Percentiles rank a stretch among this genome's conserved stretches.
These are phyloP conservation scores for Phyllostachys edulis DNA, from an alignment of 176 grass and related monocot genomes.

Conservation along the genomic window DNA sequence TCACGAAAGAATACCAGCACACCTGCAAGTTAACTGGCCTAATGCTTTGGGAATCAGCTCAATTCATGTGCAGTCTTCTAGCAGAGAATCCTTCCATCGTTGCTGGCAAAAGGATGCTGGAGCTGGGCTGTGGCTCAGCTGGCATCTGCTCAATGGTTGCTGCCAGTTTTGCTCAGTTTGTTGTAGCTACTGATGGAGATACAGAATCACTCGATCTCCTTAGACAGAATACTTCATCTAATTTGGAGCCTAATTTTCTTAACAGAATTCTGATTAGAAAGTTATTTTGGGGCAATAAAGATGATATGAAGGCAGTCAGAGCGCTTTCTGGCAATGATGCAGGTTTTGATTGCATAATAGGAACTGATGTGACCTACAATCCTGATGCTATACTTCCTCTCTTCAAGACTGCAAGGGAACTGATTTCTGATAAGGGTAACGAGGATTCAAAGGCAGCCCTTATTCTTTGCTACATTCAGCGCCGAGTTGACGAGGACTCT, in stretches of 20 bases:
- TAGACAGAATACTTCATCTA: slow-evolving; percentile 58
- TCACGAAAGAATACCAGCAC: slow-evolving; percentile 83
- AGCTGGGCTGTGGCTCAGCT: slow-evolving; percentile 79
- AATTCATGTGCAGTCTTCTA: slow-evolving; percentile 72
- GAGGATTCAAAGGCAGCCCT: slow-evolving; percentile 32
- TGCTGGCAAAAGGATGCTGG: slow-evolving; percentile 72
- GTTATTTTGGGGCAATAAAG: slow-evolving; percentile 70
- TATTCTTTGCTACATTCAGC: slow-evolving; percentile 87
- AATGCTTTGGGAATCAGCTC: slow-evolving; percentile 94
- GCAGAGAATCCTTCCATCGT: slow-evolving; percentile 79
- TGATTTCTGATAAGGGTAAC: slow-evolving; percentile 46
- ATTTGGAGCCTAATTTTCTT: slow-evolving; percentile 51
- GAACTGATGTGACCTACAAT: slow-evolving; percentile 84
- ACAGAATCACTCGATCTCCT: slow-evolving; percentile 66
- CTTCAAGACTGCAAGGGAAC: slow-evolving; percentile 70
- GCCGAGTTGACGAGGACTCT: slow-evolving; percentile 64
- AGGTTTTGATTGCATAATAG: slow-evolving; percentile 85
- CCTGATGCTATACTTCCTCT: slow-evolving; percentile 73
- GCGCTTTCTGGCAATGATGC: slow-evolving; percentile 32
- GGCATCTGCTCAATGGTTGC: slow-evolving; percentile 94
- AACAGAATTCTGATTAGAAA: slow-evolving; percentile 49
- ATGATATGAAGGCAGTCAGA: slow-evolving; percentile 42
- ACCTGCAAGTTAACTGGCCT: slow-evolving; percentile 88
- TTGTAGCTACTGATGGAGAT: slow-evolving; percentile 88
- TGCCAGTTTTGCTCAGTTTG: slow-evolving; percentile 47